Evolutionary conservation across 345 rosid species (phyloP).

Genomic region (Citrus reticulata): DNA sequence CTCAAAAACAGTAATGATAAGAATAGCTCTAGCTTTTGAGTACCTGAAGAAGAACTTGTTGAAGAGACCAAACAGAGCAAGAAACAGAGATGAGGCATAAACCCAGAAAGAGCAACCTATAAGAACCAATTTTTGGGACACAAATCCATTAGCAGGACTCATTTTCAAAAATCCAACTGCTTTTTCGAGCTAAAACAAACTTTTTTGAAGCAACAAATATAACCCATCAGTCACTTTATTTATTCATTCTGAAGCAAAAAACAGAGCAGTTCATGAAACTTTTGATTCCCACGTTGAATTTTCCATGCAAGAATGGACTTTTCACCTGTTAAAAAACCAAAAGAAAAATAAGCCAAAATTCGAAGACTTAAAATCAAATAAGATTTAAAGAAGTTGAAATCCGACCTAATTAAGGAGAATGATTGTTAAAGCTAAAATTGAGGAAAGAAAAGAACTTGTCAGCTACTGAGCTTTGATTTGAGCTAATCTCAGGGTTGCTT

Average conservation of each 20-base stretch:
- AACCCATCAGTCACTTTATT: slow-evolving; percentile 21
- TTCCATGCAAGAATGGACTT: slow-evolving; percentile 44
- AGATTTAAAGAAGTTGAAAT: slow-evolving; percentile 42
- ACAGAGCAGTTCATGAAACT: slow-evolving; percentile 27
- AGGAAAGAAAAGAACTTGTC: slow-evolving; percentile 59
- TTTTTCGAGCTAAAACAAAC: slow-evolving; percentile 15
- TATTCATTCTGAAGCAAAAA: slow-evolving; percentile 43
- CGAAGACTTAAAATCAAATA: slow-evolving; percentile 18
- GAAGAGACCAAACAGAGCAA: slow-evolving; percentile 35
- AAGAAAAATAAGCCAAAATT: slow-evolving; percentile 21
- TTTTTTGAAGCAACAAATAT: slow-evolving; percentile 27
- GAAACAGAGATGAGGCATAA: slow-evolving; percentile 39
- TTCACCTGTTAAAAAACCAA: slow-evolving; percentile 38
- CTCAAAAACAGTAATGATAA: background rate
- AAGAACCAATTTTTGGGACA: slow-evolving; percentile 28
- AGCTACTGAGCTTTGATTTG: slow-evolving; percentile 38
- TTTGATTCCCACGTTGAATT: slow-evolving; percentile 45
- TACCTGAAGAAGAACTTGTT: slow-evolving; percentile 38
- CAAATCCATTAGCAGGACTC: slow-evolving; percentile 27
- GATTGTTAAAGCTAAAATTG: slow-evolving; percentile 7
- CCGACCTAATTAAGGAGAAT: slow-evolving; percentile 47
- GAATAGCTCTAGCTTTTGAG: background rate
- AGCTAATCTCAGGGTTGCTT: slow-evolving; percentile 51
- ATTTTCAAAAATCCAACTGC: slow-evolving; percentile 29
- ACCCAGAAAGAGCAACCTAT: slow-evolving; percentile 38